Evolutionary conservation across 768 basidiomycete species (phyloP).

Genomic region (Baorangia bicolor): DNA sequence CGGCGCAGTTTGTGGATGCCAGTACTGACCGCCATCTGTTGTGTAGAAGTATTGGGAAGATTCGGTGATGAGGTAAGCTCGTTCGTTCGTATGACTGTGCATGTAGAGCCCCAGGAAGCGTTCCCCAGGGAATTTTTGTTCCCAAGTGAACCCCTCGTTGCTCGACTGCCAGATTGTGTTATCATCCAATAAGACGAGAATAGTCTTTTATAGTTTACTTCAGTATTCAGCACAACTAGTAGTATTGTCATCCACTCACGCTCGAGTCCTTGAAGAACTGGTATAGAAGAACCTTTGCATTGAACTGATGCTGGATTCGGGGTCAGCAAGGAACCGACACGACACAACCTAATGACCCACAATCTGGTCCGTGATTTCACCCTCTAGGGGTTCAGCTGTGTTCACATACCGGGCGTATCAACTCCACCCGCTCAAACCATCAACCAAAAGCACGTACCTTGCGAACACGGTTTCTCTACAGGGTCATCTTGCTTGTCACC

Average conservation of each 20-base stretch:
- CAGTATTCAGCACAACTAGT: background rate
- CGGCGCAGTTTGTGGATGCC: constrained; percentile 61
- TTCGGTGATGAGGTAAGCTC: constrained; percentile 88
- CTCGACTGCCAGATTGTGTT: constrained; percentile 87
- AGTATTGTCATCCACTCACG: constrained; percentile 37
- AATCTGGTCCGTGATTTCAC: constrained; percentile 71
- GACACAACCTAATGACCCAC: constrained; percentile 41
- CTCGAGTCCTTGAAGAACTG: constrained; percentile 83
- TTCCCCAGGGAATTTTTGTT: constrained; percentile 55
- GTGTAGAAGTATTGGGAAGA: constrained; percentile 69
- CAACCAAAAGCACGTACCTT: constrained; percentile 44
- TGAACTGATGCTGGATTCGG: constrained; percentile 63
- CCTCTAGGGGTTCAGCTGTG: constrained; percentile 76
- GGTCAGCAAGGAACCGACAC: constrained; percentile 2
- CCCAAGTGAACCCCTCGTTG: constrained; percentile 95
- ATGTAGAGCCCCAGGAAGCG: constrained; percentile 84
- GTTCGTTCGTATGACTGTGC: constrained; percentile 74
- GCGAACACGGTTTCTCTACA: constrained; percentile 72
- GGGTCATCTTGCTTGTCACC: constrained; percentile 69
- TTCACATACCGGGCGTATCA: background rate
- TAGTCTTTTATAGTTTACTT: constrained; percentile 47
- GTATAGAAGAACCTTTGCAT: constrained; percentile 64
- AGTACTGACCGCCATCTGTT: constrained; percentile 74
- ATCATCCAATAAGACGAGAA: constrained; percentile 80
- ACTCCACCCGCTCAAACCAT: background rate